Conservation (phyloP, 1,284 basidiomycete species). For the Tetrapyrgos nigripes region DNA sequence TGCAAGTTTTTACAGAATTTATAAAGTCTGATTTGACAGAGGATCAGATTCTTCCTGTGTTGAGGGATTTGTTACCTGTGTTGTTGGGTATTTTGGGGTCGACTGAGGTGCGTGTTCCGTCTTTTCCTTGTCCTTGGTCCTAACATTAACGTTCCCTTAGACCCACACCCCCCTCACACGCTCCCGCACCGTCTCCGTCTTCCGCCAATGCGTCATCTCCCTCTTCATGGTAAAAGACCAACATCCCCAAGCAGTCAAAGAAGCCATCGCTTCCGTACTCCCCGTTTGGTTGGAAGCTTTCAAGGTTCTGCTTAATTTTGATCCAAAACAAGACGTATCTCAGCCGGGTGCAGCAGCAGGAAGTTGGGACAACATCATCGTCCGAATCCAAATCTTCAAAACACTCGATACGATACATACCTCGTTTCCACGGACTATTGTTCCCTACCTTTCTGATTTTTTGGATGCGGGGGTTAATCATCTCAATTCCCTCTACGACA, state of each 20-base stretch:
- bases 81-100: conserved; percentile 85
- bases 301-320: conserved; percentile 73
- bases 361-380: conserved; percentile 80
- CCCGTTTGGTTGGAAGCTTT: conserved; percentile 92
- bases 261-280: conserved; percentile 81
- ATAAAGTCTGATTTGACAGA: conserved; percentile 90
- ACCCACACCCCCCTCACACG: conserved; percentile 81
- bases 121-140: background rate
- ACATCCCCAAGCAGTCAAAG: conserved; percentile 85
- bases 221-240: conserved; percentile 95
- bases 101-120: conserved; percentile 57
- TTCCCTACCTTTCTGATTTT: conserved; percentile 64
- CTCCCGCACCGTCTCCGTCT: conserved; percentile 86
- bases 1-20: conserved; percentile 94
- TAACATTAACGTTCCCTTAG: conserved; percentile 38
- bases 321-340: conserved; percentile 68
- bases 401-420: conserved; percentile 78
- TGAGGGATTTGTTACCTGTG: conserved; percentile 84
- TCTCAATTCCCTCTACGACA: conserved; percentile 68
- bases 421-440: conserved; percentile 76
- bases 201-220: conserved; percentile 89
- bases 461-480: conserved; percentile 70
- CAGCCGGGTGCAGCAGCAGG: conserved; percentile 51
- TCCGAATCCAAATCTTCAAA: conserved; percentile 85
- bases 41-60: conserved; percentile 89